Percentiles rank a stretch among this genome's conserved stretches.
These are phyloP conservation scores for Aspergillus fructus DNA, from an alignment of 2,329 filamentous ascomycete species.

Conservation along the genomic window DNA sequence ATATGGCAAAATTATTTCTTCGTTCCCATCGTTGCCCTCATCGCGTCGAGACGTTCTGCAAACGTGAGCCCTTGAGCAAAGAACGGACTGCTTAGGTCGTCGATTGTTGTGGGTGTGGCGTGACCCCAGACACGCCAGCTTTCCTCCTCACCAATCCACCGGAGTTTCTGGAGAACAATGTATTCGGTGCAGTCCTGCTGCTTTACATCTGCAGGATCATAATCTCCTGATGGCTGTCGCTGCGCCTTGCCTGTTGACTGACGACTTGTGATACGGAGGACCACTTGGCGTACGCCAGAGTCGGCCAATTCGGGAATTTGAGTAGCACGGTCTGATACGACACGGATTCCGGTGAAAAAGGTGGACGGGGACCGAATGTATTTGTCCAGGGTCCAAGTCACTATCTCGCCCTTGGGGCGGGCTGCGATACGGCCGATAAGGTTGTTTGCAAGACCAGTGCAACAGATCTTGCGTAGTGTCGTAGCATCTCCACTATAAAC, in stretches of 20 bases:
- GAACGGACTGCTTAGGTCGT: constrained; percentile 36
- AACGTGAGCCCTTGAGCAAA: constrained; percentile 37
- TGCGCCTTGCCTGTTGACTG: constrained; percentile 34
- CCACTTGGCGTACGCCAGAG: constrained; percentile 41
- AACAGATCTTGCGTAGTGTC: constrained; percentile 38
- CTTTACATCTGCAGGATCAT: constrained; percentile 23
- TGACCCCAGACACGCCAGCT: constrained; percentile 54
- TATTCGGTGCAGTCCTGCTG: constrained; percentile 50
- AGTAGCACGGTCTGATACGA: constrained; percentile 44
- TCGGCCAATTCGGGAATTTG: constrained; percentile 39
- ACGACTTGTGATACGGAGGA: constrained; percentile 38
- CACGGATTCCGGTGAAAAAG: constrained; percentile 36
- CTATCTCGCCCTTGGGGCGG: constrained; percentile 30
- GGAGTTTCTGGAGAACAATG: constrained; percentile 50
- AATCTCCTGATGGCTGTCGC: neutral
- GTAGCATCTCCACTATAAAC: constrained; percentile 34
- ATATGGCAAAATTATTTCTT: constrained; percentile 13
- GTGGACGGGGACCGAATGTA: constrained; percentile 38
- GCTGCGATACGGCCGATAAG: constrained; percentile 35
- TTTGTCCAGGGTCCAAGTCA: constrained; percentile 39
- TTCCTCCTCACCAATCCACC: constrained; percentile 41
- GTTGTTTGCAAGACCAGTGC: constrained; percentile 36
- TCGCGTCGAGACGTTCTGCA: constrained; percentile 34
- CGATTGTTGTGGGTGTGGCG: constrained; percentile 42
- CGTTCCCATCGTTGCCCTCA: constrained; percentile 25